These are phyloP conservation scores for Thielaviopsis euricoi DNA, from an alignment of 2,329 filamentous ascomycete genomes.

Conservation along the genomic window DNA sequence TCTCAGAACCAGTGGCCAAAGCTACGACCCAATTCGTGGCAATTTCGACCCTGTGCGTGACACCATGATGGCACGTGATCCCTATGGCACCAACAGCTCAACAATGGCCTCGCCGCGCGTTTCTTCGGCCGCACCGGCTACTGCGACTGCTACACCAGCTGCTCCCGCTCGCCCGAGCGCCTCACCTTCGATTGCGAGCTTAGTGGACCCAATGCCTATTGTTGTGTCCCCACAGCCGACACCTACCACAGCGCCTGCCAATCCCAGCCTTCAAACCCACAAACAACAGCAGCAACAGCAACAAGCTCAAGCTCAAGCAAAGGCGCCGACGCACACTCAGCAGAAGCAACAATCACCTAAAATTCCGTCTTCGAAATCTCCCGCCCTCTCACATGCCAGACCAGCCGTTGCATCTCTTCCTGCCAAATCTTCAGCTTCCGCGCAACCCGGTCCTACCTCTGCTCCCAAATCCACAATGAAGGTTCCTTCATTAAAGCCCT, in stretches of 20 bases:
- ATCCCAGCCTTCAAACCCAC: constrained; percentile 19
- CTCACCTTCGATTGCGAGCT: constrained; percentile 79
- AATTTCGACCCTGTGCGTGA: constrained; percentile 48
- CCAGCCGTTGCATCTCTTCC: neutral
- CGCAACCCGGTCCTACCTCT: neutral
- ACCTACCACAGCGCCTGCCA: constrained; percentile 20
- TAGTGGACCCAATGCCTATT: constrained; percentile 51
- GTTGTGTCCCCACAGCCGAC: constrained; percentile 20
- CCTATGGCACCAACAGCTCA: constrained; percentile 25
- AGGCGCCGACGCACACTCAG: neutral
- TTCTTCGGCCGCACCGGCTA: constrained; percentile 18
- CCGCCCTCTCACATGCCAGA: neutral
- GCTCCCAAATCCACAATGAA: constrained; percentile 2
- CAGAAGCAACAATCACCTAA: neutral
- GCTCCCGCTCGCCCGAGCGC: constrained; percentile 51
- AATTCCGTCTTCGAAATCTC: neutral
- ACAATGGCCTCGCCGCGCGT: constrained; percentile 34
- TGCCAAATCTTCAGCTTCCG: neutral
- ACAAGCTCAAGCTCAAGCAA: neutral
- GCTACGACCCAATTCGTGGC: constrained; percentile 82
- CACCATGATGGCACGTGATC: constrained; percentile 39
- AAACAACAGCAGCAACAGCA: too few relatives aligned
- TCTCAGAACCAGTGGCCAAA: constrained; percentile 55
- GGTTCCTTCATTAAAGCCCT: constrained; percentile 10
- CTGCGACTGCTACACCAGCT: constrained; percentile 37